Base-by-base conservation (phyloP, 805 yeast genomes). In the Candida parachauliodes region DNA sequence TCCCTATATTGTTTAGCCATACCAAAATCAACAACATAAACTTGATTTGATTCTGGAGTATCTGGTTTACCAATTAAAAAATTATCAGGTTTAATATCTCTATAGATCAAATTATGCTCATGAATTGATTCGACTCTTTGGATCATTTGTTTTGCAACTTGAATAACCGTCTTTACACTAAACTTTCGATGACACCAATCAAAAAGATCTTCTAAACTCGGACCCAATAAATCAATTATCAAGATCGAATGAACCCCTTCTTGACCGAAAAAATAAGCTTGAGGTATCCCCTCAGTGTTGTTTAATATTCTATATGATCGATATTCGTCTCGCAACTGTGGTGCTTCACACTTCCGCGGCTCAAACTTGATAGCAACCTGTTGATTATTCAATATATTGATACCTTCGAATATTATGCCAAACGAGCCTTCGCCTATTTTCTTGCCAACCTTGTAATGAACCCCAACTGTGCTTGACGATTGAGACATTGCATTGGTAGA, bases 1-100 rank as follows among this genome's bases (percentile, higher is more conserved):
- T 93, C 98, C 57, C 98, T 79, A 65, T 89, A 93, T 56, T 87
- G 94, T 63, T 93, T 93, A 21, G 98, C 98, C 98, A 93, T 93
- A 46, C 98, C 98, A 59, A 93, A 93, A 65, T 93, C 98, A 39
- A 93, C 95, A 45, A 93, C 72, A 63, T 87, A 88, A 36, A 93
- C 86, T 41, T 76, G 74, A 57, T 89, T 88, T 41, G 89, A 95
- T 51, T 86, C 85, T 11, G 85, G 79, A 28, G 88, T 74, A 30
- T 82, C 84, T 9, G 93, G 94, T 54, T 88, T 79, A 12, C 98
- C 98, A 52, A 93, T 87, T 47, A 93, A 72, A 51, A 93, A 93
- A 67, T 93, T 93, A 60, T 93, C 98, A 1, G 98, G 98, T 62
- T 93, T 93, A 61, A 93, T 93, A 63, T 93, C 98, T 55, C 98